Base-by-base conservation (phyloP, 225 moss, liverwort and hornwort genomes). In the Marchantia paleacea region DNA sequence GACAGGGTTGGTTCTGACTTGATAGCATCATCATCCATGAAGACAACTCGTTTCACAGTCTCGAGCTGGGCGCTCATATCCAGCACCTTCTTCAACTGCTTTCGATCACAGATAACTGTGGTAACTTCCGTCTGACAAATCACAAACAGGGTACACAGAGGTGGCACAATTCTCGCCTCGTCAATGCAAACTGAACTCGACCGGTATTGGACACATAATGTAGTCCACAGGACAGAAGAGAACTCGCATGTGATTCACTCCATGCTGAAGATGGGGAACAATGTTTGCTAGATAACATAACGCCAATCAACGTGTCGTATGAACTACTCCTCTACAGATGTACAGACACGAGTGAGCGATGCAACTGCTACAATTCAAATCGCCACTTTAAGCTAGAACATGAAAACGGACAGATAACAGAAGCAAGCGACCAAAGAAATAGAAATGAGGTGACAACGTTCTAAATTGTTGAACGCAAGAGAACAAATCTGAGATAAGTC, bases 41-140 rank as follows among this genome's bases (percentile, higher is more conserved):
- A 95, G 30, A 99, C 84, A 82, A 99, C 88, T 39, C 89, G 89
- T 85, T 89, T 89, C 52, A 99, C 79, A 11, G 87, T 83, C 20
- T 86, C 84, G 8, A 95, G 88, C 62, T 90, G 79, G 29, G 85
- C 63, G 69, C 90, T 81, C 84, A 95, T 80, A 77, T 91, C 91
- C 54, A 87, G 16, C 63, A 99, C 78, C 86, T 95, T 99, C 79
- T 84, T 89, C 57, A 99, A 86, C 81, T 99, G 95, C 90, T 91
- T 94, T n/a, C 75, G 78, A 82, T 99, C 99, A 83, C 99, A 99
- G 30, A 99, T 88, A 57, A 99, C 93, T 31, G 95, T 95, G 31
- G 88, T 85, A 75, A 85, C 94, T 69, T 92, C 95, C 30, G 99
- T 99, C 95, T 96, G 88, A 82, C 79, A 84, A 13, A 49, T 7